phyloP scores from a whole-genome alignment of 306 rosid species.

The Malus domestica region DNA sequence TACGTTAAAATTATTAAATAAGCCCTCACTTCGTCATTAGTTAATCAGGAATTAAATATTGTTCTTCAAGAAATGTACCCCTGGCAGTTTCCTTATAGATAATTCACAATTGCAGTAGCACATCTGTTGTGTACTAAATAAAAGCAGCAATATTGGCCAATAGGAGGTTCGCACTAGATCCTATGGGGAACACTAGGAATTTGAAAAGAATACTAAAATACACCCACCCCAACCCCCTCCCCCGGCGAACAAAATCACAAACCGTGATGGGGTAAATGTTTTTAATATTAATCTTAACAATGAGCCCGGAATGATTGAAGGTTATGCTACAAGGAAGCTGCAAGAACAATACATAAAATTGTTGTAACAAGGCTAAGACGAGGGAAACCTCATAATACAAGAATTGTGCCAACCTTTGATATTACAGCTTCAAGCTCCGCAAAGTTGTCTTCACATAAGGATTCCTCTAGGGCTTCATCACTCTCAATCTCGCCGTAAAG shows the following conservation, averaged over 20 bases:
- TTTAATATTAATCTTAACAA: neutral
- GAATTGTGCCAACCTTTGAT: conserved; percentile 48
- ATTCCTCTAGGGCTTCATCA: conserved; percentile 66
- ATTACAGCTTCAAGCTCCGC: conserved; percentile 66
- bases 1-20: neutral
- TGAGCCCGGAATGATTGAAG: neutral
- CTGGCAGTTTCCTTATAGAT: neutral
- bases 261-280: neutral
- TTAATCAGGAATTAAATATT: neutral
- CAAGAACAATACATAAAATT: neutral
- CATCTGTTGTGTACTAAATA: neutral
- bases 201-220: neutral
- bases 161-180: neutral
- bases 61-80: neutral
- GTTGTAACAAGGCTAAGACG: conserved; percentile 11
- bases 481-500: conserved; percentile 67
- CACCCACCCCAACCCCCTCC: neutral
- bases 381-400: conserved; percentile 9
- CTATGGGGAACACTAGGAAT: neutral
- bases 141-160: neutral
- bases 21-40: neutral
- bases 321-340: neutral
- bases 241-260: neutral
- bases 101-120: neutral
- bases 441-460: conserved; percentile 58